phyloP scores from a whole-genome alignment of 108 stramenopile genomes.

The Licmophora abbreviata region DNA sequence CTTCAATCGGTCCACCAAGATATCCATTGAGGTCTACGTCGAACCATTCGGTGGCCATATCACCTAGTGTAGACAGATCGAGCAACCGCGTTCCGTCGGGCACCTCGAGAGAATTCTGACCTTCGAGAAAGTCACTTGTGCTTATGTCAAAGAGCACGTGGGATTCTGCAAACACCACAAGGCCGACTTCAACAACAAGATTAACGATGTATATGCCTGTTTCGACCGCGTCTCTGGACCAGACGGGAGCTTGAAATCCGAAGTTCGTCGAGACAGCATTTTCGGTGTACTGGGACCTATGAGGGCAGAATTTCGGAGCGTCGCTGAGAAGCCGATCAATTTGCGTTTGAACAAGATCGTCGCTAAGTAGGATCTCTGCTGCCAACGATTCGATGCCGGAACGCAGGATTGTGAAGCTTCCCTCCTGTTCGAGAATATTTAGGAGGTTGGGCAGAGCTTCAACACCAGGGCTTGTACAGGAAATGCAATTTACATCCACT shows the following conservation, averaged over 20 bases:
- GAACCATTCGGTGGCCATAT: too few relatives aligned
- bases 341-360: constrained; percentile 26
- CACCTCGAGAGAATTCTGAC: constrained; percentile 18
- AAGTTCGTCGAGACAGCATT: constrained; percentile 3
- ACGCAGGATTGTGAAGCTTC: constrained; percentile 29
- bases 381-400: constrained; percentile 26
- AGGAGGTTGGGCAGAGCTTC: constrained; percentile 37
- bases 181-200: constrained; percentile 8
- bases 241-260: too few relatives aligned
- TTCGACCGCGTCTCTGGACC: too few relatives aligned
- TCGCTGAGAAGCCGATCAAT: constrained; percentile 36
- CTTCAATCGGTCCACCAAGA: constrained; percentile 20
- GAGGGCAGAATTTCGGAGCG: constrained; percentile 40
- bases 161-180: constrained; percentile 17
- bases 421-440: constrained; percentile 24
- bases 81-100: constrained; percentile 25
- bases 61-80: constrained; percentile 51
- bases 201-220: too few relatives aligned
- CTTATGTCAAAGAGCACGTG: too few relatives aligned
- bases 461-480: constrained; percentile 42
- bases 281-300: constrained; percentile 27
- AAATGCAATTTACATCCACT: constrained; percentile 40
- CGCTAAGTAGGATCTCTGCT: constrained; percentile 23
- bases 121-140: constrained; percentile 11
- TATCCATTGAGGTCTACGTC: too few relatives aligned